Evolutionary conservation across 2,329 filamentous ascomycete genomes (phyloP), one percentile per base, ranked within the genome.

Genomic region (Paraconiothyrium sp.): DNA sequence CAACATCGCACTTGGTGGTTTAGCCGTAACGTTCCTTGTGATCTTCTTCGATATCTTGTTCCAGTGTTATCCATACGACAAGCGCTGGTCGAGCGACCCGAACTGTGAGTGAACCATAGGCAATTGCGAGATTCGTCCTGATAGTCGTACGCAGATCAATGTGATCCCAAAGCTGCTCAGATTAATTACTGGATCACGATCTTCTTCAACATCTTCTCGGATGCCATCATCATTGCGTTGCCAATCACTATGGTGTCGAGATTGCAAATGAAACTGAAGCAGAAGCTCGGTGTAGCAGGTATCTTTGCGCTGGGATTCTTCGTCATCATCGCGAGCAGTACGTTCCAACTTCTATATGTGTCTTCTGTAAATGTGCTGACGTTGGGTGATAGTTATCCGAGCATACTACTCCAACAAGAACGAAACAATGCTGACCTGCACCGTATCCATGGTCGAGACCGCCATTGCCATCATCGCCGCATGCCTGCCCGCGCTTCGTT

Each of bases 11-110:
- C 68, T 81, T 1, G 75, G 69, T 1, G 62, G 76, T 3, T 54
- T 81, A 34, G 67, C 56, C 0, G 65, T 68, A 1, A 75, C 73
- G 0, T 81, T 72, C 67, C 62, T 72, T 0, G 58, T 72, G 13
- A 79, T 80, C 30, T 78, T 80, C 59, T 79, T 80, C 57, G 65
- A 80, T 60, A 80, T 79, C 47, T 66, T 80, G 13, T 80, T 80
- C 57, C 76, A 80, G 52, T 80, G 78, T 56, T 80, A 68, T 43
- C 78, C 78, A 0, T 71, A 80, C 69, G 24, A 67, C 50, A 70
- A 68, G 55, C 66, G 67, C 24, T 74, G 72, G 72, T 69, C 66
- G 1, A 58, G 22, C 9, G 61, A 73, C 48, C 71, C 67, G 9
- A 50, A 59, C 37, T 66, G 67, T 65, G 55, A 64, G 68, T 52